Evolutionary conservation across 352 stramenopile genomes (phyloP).

Genomic region (Phytophthora cryptogea): DNA sequence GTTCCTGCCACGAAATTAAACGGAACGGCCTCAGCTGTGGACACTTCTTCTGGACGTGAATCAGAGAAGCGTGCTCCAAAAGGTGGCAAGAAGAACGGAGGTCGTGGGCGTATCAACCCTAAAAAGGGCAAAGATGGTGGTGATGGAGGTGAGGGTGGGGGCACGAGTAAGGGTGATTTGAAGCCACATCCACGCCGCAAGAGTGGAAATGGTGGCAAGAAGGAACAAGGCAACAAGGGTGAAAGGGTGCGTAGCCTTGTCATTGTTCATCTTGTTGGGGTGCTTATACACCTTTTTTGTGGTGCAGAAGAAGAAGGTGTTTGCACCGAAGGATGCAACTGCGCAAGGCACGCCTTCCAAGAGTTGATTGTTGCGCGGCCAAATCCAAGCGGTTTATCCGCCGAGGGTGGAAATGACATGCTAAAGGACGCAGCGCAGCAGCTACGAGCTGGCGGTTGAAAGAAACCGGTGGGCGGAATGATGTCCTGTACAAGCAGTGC

Average conservation of each 20-base stretch:
- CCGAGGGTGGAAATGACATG: conserved; percentile 15
- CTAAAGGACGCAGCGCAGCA: conserved; percentile 18
- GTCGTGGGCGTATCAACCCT: conserved; percentile 34
- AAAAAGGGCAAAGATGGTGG: conserved; percentile 44
- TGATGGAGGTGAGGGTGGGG: conserved; percentile 25
- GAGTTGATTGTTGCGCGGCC: conserved; percentile 32
- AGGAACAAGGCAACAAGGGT: conserved; percentile 34
- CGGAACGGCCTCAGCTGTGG: conserved; percentile 9
- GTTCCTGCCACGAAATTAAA: conserved; percentile 10
- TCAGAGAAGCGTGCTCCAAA: conserved; percentile 32
- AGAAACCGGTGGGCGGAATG: conserved; percentile 18
- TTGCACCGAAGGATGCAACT: conserved; percentile 60
- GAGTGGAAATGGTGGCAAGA: conserved; percentile 32
- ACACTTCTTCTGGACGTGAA: conserved; percentile 18
- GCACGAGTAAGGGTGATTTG: conserved; percentile 20
- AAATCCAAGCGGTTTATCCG: conserved; percentile 13
- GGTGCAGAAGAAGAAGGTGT: conserved; percentile 69
- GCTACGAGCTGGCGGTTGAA: conserved; percentile 20
- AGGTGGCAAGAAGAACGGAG: conserved; percentile 32
- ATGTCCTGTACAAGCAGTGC: conserved; percentile 7
- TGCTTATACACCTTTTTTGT: conserved; percentile 1
- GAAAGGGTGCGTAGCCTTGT: conserved; percentile 33
- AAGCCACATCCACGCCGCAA: conserved; percentile 42
- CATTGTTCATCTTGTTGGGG: background rate
- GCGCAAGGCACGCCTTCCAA: conserved; percentile 39